phyloP scores from a whole-genome alignment of 768 basidiomycete species.

The Albatrellus ellisii region DNA sequence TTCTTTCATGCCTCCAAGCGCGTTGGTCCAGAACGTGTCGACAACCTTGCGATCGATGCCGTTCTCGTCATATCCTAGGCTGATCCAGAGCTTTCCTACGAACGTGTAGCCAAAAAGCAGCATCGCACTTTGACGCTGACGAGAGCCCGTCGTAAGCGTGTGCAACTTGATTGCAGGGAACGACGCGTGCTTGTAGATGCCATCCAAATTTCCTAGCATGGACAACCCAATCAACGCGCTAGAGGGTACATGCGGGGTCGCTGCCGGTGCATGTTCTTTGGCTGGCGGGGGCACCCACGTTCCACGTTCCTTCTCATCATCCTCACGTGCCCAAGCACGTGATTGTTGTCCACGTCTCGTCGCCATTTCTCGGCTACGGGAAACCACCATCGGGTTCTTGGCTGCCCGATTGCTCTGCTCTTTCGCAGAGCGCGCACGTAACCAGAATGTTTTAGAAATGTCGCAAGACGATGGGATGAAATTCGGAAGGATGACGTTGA shows the following conservation, averaged over 20 bases:
- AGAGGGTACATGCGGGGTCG: constrained; percentile 33
- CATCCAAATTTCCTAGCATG: constrained; percentile 75
- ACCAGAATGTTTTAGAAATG: constrained; percentile 47
- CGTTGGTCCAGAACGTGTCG: constrained; percentile 52
- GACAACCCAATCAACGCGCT: constrained; percentile 65
- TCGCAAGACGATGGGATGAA: constrained; percentile 40
- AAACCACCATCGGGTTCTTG: constrained; percentile 46
- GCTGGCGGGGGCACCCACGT: constrained; percentile 22
- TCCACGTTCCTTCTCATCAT: constrained; percentile 47
- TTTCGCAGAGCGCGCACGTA: constrained; percentile 56
- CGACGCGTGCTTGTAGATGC: constrained; percentile 55
- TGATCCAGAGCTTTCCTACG: constrained; percentile 63
- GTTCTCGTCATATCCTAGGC: constrained; percentile 68
- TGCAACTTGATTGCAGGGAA: constrained; percentile 48
- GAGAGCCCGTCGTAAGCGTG: constrained; percentile 70
- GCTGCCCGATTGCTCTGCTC: constrained; percentile 52
- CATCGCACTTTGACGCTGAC: constrained; percentile 70
- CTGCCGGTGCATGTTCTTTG: constrained; percentile 7
- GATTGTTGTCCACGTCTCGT: constrained; percentile 45
- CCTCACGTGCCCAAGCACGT: constrained; percentile 59
- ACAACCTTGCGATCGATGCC: constrained; percentile 54
- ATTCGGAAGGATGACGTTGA: constrained; percentile 67
- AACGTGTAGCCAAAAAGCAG: constrained; percentile 76
- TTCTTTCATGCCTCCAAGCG: constrained; percentile 41
- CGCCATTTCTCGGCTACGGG: constrained; percentile 55